These are phyloP conservation scores for Cicer arietinum DNA, from an alignment of 306 rosid species.

Conservation along the genomic window DNA sequence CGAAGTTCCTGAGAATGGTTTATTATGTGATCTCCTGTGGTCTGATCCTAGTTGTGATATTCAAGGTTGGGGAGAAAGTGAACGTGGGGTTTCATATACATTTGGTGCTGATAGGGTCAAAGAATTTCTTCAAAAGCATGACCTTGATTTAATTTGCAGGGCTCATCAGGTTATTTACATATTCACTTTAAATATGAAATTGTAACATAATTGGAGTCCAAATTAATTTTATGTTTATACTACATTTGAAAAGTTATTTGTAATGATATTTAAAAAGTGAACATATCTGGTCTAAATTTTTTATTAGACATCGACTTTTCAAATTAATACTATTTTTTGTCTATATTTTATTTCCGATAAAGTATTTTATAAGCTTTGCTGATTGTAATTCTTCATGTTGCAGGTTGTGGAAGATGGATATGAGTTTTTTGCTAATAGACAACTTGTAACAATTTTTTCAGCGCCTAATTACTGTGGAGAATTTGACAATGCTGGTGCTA, in stretches of 20 bases:
- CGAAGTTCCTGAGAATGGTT: conserved; percentile 77
- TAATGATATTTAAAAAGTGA: too few species aligned
- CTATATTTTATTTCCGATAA: too few species aligned
- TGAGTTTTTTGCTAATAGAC: conserved; percentile 81
- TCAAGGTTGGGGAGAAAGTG: conserved; percentile 79
- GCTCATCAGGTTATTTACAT: conserved; percentile 77
- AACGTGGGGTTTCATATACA: conserved; percentile 85
- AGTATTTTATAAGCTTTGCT: too few species aligned
- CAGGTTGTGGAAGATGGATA: conserved; percentile 96
- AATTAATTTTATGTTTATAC: neutral
- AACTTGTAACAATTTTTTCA: conserved; percentile 83
- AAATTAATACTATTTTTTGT: too few species aligned
- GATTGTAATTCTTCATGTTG: conserved; percentile 24
- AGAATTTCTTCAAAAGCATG: conserved; percentile 68
- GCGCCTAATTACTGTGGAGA: conserved; percentile 97
- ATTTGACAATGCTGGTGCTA: conserved; percentile 89
- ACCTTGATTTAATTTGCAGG: conserved; percentile 82
- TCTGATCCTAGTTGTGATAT: conserved; percentile 75
- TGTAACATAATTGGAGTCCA: neutral
- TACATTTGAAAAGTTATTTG: too few species aligned
- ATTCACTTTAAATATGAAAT: neutral
- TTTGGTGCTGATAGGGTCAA: conserved; percentile 72
- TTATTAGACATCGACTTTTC: too few species aligned
- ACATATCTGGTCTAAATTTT: too few species aligned
- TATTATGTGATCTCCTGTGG: conserved; percentile 89